phyloP scores from a whole-genome alignment of 768 basidiomycete species.

The Mycena maculata region DNA sequence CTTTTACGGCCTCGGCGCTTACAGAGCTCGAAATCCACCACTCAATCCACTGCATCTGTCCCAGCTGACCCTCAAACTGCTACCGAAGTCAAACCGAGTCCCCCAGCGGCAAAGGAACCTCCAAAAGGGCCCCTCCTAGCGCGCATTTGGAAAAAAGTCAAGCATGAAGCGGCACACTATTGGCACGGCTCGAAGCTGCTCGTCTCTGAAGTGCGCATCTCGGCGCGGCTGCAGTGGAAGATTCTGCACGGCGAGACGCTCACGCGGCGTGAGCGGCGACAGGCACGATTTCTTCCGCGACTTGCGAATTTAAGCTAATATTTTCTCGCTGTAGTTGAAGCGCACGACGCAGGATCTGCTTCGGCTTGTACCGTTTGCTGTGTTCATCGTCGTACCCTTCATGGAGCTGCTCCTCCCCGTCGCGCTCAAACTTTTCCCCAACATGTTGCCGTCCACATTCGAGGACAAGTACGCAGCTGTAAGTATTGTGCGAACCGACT shows the following conservation, averaged over 20 bases:
- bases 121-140: slow-evolving; percentile 59
- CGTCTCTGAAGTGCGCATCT: slow-evolving; percentile 94
- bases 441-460: slow-evolving; percentile 98
- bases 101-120: slow-evolving; percentile 59
- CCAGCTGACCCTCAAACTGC: slow-evolving; percentile 41
- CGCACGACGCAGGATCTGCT: slow-evolving; percentile 94
- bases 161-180: slow-evolving; percentile 96
- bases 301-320: slow-evolving; percentile 10
- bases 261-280: slow-evolving; percentile 93
- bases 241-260: slow-evolving; percentile 90
- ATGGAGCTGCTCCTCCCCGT: slow-evolving; percentile 98
- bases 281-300: slow-evolving; percentile 61
- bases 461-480: slow-evolving; percentile 97
- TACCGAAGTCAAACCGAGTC: slow-evolving; percentile 59
- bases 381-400: slow-evolving; percentile 96
- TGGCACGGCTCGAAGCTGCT: slow-evolving; percentile 97
- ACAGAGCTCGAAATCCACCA: slow-evolving; percentile 49
- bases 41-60: slow-evolving; percentile 31
- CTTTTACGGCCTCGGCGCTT: slow-evolving; percentile 41
- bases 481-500: slow-evolving; percentile 21
- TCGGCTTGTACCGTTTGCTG: slow-evolving; percentile 93
- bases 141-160: slow-evolving; percentile 91
- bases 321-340: slow-evolving; percentile 67
- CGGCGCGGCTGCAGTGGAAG: slow-evolving; percentile 88
- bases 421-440: slow-evolving; percentile 96